Evolutionary conservation across 2,329 filamentous ascomycete genomes (phyloP).

Genomic region (Colletotrichum tabaci): DNA sequence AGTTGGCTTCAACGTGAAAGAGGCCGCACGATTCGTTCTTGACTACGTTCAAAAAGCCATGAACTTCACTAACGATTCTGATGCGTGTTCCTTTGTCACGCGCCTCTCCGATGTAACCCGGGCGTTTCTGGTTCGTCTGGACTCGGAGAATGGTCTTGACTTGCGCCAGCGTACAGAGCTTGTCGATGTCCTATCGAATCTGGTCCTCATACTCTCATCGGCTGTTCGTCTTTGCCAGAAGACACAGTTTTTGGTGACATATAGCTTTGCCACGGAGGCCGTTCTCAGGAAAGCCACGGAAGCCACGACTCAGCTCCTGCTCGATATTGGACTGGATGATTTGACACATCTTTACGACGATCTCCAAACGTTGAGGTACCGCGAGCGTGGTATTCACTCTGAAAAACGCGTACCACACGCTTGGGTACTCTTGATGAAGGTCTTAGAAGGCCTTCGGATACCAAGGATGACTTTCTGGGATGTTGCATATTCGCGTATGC

Average conservation of each 20-base stretch:
- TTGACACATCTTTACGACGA: slow-evolving; percentile 64
- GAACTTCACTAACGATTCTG: slow-evolving; percentile 54
- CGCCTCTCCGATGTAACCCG: slow-evolving; percentile 60
- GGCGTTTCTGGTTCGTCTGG: slow-evolving; percentile 54
- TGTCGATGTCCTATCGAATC: slow-evolving; percentile 54
- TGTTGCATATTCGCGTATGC: slow-evolving; percentile 62
- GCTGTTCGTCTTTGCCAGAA: slow-evolving; percentile 56
- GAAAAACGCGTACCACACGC: slow-evolving; percentile 63
- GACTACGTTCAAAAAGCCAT: slow-evolving; percentile 63
- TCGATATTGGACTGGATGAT: slow-evolving; percentile 58
- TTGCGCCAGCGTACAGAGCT: slow-evolving; percentile 48
- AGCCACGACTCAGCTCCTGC: slow-evolving; percentile 56
- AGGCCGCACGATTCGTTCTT: slow-evolving; percentile 59
- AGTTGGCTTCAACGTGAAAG: slow-evolving; percentile 39
- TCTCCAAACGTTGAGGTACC: slow-evolving; percentile 59
- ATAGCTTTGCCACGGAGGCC: slow-evolving; percentile 64
- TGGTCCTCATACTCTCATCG: slow-evolving; percentile 57
- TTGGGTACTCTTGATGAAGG: slow-evolving; percentile 73
- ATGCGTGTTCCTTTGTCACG: slow-evolving; percentile 58
- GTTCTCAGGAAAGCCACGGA: slow-evolving; percentile 61
- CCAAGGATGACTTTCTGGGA: slow-evolving; percentile 74
- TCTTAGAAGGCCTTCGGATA: slow-evolving; percentile 65
- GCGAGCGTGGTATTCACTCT: slow-evolving; percentile 67
- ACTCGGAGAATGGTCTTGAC: slow-evolving; percentile 43
- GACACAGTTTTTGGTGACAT: slow-evolving; percentile 49